Conservation (phyloP, 495 filamentous ascomycete genomes). For the Gamarada debralockiae region DNA sequence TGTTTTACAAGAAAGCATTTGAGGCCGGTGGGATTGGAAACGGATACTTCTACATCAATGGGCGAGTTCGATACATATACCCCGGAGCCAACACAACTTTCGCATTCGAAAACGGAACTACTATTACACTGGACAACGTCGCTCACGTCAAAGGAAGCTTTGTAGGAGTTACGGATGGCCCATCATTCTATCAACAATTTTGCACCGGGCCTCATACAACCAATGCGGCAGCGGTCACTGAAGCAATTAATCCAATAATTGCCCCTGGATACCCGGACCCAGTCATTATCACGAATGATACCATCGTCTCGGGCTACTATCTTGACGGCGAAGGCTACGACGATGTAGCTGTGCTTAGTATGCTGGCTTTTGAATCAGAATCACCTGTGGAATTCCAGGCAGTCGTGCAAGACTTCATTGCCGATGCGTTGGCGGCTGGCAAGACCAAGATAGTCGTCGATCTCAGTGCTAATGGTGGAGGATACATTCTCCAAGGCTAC, state of each 20-base stretch:
- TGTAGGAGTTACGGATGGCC: slow-evolving; percentile 31
- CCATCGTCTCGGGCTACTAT: slow-evolving; percentile 38
- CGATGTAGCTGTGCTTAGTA: slow-evolving; percentile 23
- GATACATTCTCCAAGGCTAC: slow-evolving; percentile 33
- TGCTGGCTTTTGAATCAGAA: slow-evolving; percentile 20
- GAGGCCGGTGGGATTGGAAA: slow-evolving; percentile 27
- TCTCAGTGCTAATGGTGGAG: slow-evolving; percentile 34
- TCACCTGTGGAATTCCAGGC: slow-evolving; percentile 15
- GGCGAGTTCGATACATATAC: slow-evolving; percentile 23
- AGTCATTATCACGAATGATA: slow-evolving; percentile 36
- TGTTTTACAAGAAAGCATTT: slow-evolving; percentile 31
- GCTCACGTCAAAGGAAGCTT: slow-evolving; percentile 32
- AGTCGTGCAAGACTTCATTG: slow-evolving; percentile 18
- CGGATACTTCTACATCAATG: slow-evolving; percentile 28
- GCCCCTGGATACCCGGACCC: slow-evolving; percentile 46
- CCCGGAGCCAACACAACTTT: slow-evolving; percentile 35
- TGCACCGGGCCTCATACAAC: slow-evolving; percentile 25
- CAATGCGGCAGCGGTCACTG: slow-evolving; percentile 9
- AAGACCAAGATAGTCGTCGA: slow-evolving; percentile 34
- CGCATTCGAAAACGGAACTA: slow-evolving; percentile 40
- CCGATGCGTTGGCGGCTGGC: slow-evolving; percentile 11
- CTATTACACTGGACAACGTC: slow-evolving; percentile 29
- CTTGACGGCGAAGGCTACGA: slow-evolving; percentile 16
- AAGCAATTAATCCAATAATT: slow-evolving; percentile 8
- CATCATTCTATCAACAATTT: slow-evolving; percentile 34